Evolutionary conservation across 192 early-diverging fungal species (phyloP), one percentile per base, ranked within the genome.

Genomic region (Coemansia sp.): DNA sequence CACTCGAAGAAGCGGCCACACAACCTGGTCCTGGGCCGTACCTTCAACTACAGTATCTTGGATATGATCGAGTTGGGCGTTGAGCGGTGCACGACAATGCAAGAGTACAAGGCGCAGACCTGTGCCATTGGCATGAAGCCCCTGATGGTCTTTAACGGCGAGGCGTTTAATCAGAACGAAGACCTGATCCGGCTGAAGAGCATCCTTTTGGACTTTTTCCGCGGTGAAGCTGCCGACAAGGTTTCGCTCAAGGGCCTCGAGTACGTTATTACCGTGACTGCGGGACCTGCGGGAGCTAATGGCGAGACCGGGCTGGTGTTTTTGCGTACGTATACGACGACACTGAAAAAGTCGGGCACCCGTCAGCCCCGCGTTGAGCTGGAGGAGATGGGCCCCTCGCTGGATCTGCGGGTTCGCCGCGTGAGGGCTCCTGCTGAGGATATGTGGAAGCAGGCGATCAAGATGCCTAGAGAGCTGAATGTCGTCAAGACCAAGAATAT

Each of bases 1-100:
- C 96, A 98, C 79, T 91, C 89, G 62, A 99, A 99, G 82, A 99
- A 99, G 80, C 86, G 96, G 60, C 96, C 98, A 20, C 89, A 98
- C 73, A 97, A 96, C 76, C 79, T 99, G 63, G 87, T 90, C 2
- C 89, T 99, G 62, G 89, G 90, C 9, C 89, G 98, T 27, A 96
- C 89, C 82, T 99, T 96, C 84, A 91, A 99, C 72, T 86, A 94
- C 78, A 91, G 95, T 71, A 74, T 98, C 42, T 79, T 99, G 65
- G 96, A 99, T 68, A 96, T 98, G 94, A 76, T 97, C 39, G 98
- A 99, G 77, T 73, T 99, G 39, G 93, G 93, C 7, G 86, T 99
- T 17, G 88, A 90, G 60, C 80, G 87, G 29, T 86, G 86, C 39
- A 75, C 83, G 27, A 74, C 91, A 0, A 91, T 95, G 85, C 82